Evolutionary conservation across 2,329 filamentous ascomycete species (phyloP).

Genomic region (Pseudocercospora macadamiae): DNA sequence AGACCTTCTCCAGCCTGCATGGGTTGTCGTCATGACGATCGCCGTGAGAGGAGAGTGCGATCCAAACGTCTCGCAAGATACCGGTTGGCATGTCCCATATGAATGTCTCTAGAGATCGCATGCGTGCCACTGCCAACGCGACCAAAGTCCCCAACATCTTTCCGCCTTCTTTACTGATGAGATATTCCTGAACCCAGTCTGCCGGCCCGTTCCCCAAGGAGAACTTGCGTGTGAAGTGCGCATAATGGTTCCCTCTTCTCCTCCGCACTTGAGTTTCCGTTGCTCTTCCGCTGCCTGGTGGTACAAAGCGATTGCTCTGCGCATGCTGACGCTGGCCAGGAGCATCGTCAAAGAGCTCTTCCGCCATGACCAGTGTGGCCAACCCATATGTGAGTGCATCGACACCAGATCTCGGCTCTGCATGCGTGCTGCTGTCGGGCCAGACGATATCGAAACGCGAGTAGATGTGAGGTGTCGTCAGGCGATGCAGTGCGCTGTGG

Average conservation of each 20-base stretch:
- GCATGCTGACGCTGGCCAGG: slow-evolving; percentile 44
- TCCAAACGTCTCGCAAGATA: slow-evolving; percentile 78
- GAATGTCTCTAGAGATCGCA: slow-evolving; percentile 80
- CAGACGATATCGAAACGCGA: slow-evolving; percentile 86
- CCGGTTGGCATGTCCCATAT: slow-evolving; percentile 90
- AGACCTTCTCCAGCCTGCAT: slow-evolving; percentile 72
- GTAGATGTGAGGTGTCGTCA: slow-evolving; percentile 79
- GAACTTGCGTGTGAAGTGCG: slow-evolving; percentile 78
- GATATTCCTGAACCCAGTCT: slow-evolving; percentile 79
- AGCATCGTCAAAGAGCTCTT: slow-evolving; percentile 61
- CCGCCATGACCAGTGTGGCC: slow-evolving; percentile 75
- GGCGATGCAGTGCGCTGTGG: slow-evolving; percentile 74
- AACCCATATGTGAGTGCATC: slow-evolving; percentile 83
- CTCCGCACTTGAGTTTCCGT: slow-evolving; percentile 40
- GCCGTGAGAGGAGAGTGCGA: slow-evolving; percentile 72
- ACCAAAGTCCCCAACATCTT: slow-evolving; percentile 88
- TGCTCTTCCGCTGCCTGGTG: slow-evolving; percentile 27
- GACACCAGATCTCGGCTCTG: slow-evolving; percentile 70
- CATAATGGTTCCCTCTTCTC: slow-evolving; percentile 72
- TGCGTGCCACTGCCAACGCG: slow-evolving; percentile 75
- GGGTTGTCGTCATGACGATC: slow-evolving; percentile 62
- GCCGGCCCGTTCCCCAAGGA: slow-evolving; percentile 79
- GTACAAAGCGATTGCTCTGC: slow-evolving; percentile 33
- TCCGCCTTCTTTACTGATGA: slow-evolving; percentile 78
- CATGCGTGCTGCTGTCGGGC: slow-evolving; percentile 70